Percentiles rank a stretch among this genome's conserved stretches.
Conservation (phyloP, 2,329 filamentous ascomycete species). For the Phaeophleospora eucalypticola region DNA sequence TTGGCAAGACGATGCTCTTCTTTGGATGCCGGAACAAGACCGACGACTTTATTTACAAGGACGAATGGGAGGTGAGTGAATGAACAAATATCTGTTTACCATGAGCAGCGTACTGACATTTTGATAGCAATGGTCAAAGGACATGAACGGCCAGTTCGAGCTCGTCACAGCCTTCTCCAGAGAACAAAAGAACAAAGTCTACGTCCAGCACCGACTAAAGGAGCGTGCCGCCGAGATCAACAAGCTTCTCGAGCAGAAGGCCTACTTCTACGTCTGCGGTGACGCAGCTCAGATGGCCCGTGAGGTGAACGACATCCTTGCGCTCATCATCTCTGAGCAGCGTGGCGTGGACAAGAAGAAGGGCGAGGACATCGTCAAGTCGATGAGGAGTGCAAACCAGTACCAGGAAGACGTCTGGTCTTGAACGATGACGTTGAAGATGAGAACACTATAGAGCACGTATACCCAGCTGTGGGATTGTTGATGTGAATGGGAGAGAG, state of each 20-base stretch:
- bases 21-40: conserved; percentile 83
- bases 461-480: neutral
- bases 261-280: conserved; percentile 97
- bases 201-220: conserved; percentile 89
- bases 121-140: conserved; percentile 71
- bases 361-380: conserved; percentile 94
- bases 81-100: neutral
- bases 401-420: conserved; percentile 84
- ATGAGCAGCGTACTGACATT: conserved; percentile 11
- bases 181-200: conserved; percentile 80
- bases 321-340: conserved; percentile 79
- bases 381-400: conserved; percentile 88
- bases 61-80: conserved; percentile 84
- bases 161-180: conserved; percentile 95
- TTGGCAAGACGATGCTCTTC: conserved; percentile 87
- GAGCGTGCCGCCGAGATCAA: conserved; percentile 81
- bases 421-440: conserved; percentile 29
- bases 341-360: conserved; percentile 78
- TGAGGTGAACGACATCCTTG: conserved; percentile 64
- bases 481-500: neutral
- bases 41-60: conserved; percentile 91
- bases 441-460: neutral
- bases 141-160: conserved; percentile 82
- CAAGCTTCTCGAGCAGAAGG: conserved; percentile 77
- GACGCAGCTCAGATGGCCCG: conserved; percentile 79